Evolutionary conservation across 208 protist species (phyloP).

Genomic region (Wallacemonas sp.): DNA sequence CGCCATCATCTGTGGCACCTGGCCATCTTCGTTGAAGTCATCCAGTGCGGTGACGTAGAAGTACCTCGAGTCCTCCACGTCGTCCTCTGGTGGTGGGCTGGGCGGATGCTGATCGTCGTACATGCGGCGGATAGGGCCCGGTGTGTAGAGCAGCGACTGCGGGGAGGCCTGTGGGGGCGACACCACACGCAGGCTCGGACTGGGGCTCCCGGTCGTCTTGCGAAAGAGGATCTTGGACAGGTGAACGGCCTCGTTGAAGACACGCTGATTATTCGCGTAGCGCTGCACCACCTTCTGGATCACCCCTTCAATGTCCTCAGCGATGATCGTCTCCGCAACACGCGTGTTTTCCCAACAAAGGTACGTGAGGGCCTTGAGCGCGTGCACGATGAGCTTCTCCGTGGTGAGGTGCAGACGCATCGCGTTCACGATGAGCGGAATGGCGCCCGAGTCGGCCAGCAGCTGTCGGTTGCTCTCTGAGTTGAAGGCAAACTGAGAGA

Average conservation of each 20-base stretch:
- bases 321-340: slow-evolving; percentile 87
- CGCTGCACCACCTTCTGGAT: slow-evolving; percentile 71
- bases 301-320: slow-evolving; percentile 70
- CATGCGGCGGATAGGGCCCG: slow-evolving; percentile 17
- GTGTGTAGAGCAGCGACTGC: slow-evolving; percentile 70
- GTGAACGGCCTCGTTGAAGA: slow-evolving; percentile 88
- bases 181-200: slow-evolving; percentile 49
- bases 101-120: slow-evolving; percentile 39
- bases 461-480: slow-evolving; percentile 88
- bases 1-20: background rate
- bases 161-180: slow-evolving; percentile 84
- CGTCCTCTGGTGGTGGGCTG: slow-evolving; percentile 49
- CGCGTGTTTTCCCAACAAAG: slow-evolving; percentile 90
- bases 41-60: slow-evolving; percentile 25
- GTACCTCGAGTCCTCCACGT: slow-evolving; percentile 27
- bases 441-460: slow-evolving; percentile 78
- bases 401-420: slow-evolving; percentile 80
- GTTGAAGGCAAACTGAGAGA: slow-evolving; percentile 93
- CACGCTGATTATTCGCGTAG: slow-evolving; percentile 66
- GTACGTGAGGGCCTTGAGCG: slow-evolving; percentile 91
- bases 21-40: background rate
- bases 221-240: slow-evolving; percentile 90
- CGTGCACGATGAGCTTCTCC: slow-evolving; percentile 92
- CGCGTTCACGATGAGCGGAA: slow-evolving; percentile 85
- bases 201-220: slow-evolving; percentile 73